phyloP scores from a whole-genome alignment of 495 filamentous ascomycete species.

The Saxophila tyrrhenica region DNA sequence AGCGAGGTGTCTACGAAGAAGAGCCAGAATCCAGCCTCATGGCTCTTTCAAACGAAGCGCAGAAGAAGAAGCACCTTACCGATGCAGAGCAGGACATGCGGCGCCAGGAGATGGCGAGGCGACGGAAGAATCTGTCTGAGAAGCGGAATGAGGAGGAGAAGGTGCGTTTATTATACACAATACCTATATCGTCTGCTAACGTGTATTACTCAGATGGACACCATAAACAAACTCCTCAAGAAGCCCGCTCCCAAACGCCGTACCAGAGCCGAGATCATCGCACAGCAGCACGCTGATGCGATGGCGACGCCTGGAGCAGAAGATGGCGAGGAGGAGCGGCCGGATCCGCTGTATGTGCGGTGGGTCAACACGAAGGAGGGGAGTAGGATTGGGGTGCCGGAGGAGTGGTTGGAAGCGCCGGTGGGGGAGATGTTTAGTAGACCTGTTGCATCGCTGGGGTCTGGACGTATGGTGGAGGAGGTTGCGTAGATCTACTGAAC shows the following conservation, averaged over 20 bases:
- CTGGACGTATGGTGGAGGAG: slow-evolving; percentile 15
- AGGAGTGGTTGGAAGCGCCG: slow-evolving; percentile 65
- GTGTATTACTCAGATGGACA: slow-evolving; percentile 64
- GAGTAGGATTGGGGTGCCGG: slow-evolving; percentile 59
- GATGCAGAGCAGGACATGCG: slow-evolving; percentile 94
- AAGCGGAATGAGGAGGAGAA: slow-evolving; percentile 99
- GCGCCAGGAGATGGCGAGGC: slow-evolving; percentile 87
- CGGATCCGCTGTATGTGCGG: slow-evolving; percentile 60
- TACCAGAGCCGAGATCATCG: slow-evolving; percentile 38
- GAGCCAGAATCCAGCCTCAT: slow-evolving; percentile 56
- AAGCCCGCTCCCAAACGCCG: slow-evolving; percentile 87
- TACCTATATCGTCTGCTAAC: slow-evolving; percentile 1
- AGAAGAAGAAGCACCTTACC: slow-evolving; percentile 84
- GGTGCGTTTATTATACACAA: slow-evolving; percentile 36
- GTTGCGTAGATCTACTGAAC: slow-evolving; percentile 5
- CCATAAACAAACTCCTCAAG: slow-evolving; percentile 91
- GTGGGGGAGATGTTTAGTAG: slow-evolving; percentile 51
- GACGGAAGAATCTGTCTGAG: slow-evolving; percentile 91
- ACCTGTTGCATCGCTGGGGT: background rate
- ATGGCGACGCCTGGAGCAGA: slow-evolving; percentile 35
- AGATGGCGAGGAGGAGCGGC: slow-evolving; percentile 34
- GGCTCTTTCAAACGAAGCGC: slow-evolving; percentile 85
- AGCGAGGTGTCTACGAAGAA: slow-evolving; percentile 57
- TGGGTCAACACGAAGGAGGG: slow-evolving; percentile 68
- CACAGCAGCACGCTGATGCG: slow-evolving; percentile 44